These are phyloP conservation scores for Phellinidium pouzarii DNA, from an alignment of 1,284 basidiomycete species.

Conservation along the genomic window DNA sequence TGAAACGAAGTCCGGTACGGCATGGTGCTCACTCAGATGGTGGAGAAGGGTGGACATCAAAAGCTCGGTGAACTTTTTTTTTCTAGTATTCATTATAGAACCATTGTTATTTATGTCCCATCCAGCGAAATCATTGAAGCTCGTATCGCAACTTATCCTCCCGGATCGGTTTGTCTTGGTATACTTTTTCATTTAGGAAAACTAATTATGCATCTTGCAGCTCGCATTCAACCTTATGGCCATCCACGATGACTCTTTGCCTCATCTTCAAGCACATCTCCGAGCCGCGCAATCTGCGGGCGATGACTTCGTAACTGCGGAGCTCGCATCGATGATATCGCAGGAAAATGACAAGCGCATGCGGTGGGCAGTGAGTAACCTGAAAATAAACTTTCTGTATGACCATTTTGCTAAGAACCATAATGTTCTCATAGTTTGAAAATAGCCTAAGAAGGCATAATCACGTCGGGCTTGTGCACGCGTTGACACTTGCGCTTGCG, in stretches of 20 bases:
- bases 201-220: slow-evolving; percentile 33
- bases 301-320: slow-evolving; percentile 39
- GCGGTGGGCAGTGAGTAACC: slow-evolving; percentile 67
- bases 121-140: slow-evolving; percentile 73
- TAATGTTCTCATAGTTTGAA: slow-evolving; percentile 52
- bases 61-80: slow-evolving; percentile 53
- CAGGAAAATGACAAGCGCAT: slow-evolving; percentile 74
- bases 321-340: slow-evolving; percentile 56
- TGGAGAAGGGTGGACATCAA: slow-evolving; percentile 76
- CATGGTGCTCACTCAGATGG: slow-evolving; percentile 64
- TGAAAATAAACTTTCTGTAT: slow-evolving; percentile 19
- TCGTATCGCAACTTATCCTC: slow-evolving; percentile 83
- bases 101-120: background rate
- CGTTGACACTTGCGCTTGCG: slow-evolving; percentile 59
- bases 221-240: slow-evolving; percentile 89
- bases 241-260: slow-evolving; percentile 73
- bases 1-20: slow-evolving; percentile 71
- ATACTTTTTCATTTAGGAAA: slow-evolving; percentile 2
- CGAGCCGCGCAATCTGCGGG: slow-evolving; percentile 40
- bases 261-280: slow-evolving; percentile 55
- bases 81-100: slow-evolving; percentile 10
- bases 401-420: background rate
- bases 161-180: slow-evolving; percentile 59
- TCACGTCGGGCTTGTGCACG: slow-evolving; percentile 73
- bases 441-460: slow-evolving; percentile 79